Base-by-base conservation (phyloP, 108 stramenopile genomes). In the Nannochloropsis oceanica region DNA sequence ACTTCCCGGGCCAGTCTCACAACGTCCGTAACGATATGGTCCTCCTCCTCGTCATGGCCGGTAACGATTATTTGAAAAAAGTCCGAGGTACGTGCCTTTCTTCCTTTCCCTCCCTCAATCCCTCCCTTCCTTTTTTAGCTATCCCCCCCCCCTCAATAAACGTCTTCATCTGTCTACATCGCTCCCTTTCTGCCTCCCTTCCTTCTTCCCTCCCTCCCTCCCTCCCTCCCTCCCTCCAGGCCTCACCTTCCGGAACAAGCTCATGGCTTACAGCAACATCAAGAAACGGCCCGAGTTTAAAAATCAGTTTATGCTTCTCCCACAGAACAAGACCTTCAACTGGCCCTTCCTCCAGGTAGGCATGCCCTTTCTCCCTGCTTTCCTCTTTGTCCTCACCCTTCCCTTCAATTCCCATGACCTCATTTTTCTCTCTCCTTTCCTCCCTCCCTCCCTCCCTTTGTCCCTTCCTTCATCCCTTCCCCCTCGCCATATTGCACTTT, bases 41-140 rank as follows among this genome's bases (percentile, higher is more conserved):
- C 10, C 80, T 95, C 8, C 85, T 95, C 12, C 82, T 95, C 26
- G 93, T 95, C 46, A 50, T 96, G 81, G 94, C 94, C 90, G 96
- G 96, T 10, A 96, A 96, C 82, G 96, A 96, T 84, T 96, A 95
- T 83, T 87, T 96, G 11, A 94, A 94, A 26, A 93, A 93, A 80
- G 43, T 95, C 46, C 85, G 91, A 82, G n/a, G n/a, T n/a, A n/a
- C n/a, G n/a, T n/a, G n/a, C n/a, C n/a, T n/a, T n/a, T n/a, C n/a
- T n/a, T n/a, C n/a, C n/a, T n/a, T n/a, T n/a, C n/a, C n/a, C n/a
- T n/a, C n/a, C n/a, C n/a, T n/a, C n/a, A n/a, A n/a, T n/a, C n/a
- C n/a, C n/a, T n/a, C n/a, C n/a, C n/a, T n/a, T n/a, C n/a, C n/a
- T n/a, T n/a, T n/a, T n/a, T n/a, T n/a, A n/a, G n/a, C n/a, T n/a